These are phyloP conservation scores for Ciborinia camelliae DNA, from an alignment of 2,329 filamentous ascomycete species.

Conservation along the genomic window DNA sequence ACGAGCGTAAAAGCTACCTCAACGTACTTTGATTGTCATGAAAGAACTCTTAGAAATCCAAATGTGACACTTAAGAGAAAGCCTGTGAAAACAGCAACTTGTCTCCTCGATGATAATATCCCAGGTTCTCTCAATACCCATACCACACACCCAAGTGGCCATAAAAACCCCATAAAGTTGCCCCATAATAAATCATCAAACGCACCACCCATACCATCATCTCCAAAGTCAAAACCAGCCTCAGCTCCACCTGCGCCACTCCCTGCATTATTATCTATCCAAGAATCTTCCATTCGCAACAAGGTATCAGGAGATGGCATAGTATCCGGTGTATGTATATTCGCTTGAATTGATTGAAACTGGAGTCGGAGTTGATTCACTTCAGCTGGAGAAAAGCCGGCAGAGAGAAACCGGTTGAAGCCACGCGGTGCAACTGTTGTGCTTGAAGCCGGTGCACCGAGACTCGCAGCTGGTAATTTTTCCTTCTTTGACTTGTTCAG, in stretches of 20 bases:
- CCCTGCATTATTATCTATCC: slow-evolving; percentile 71
- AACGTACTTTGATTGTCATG: slow-evolving; percentile 23
- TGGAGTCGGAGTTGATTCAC: slow-evolving; percentile 82
- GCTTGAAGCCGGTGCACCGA: slow-evolving; percentile 22
- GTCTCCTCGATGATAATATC: slow-evolving; percentile 79
- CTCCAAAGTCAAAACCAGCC: slow-evolving; percentile 39
- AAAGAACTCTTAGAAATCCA: slow-evolving; percentile 55
- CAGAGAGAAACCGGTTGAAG: slow-evolving; percentile 79
- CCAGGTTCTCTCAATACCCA: slow-evolving; percentile 86
- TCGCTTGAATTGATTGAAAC: slow-evolving; percentile 79
- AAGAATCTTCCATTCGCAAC: slow-evolving; percentile 78
- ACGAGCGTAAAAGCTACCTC: neutral
- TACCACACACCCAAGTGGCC: slow-evolving; percentile 79
- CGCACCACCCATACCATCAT: slow-evolving; percentile 42
- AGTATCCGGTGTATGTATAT: slow-evolving; percentile 80
- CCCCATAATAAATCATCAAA: slow-evolving; percentile 86
- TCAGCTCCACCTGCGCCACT: slow-evolving; percentile 40
- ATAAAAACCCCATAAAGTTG: slow-evolving; percentile 90
- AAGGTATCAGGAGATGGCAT: slow-evolving; percentile 78
- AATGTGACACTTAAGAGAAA: slow-evolving; percentile 76
- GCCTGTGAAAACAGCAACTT: slow-evolving; percentile 82
- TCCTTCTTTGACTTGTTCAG: slow-evolving; percentile 25
- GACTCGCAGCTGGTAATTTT: slow-evolving; percentile 16
- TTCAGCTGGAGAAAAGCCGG: slow-evolving; percentile 80
- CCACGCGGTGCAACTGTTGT: slow-evolving; percentile 63